Evolutionary conservation across 116 monocot species (phyloP).

Genomic region (Cymodocea nodosa): DNA sequence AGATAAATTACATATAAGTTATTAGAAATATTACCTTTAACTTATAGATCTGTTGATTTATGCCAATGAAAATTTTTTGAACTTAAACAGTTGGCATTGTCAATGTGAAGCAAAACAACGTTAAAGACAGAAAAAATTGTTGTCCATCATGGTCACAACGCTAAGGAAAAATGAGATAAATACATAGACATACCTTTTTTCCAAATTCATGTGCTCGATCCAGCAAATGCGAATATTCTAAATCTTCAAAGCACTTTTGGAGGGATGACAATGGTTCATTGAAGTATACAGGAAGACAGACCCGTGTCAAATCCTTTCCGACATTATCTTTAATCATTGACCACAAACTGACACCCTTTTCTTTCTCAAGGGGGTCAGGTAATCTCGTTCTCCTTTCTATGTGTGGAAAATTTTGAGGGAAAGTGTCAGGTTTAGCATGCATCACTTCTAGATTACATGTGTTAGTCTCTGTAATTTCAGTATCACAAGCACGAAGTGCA

Average conservation of each 20-base stretch:
- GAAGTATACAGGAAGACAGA: constrained; percentile 95
- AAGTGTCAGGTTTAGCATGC: constrained; percentile 3
- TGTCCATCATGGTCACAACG: background rate
- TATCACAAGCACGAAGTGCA: background rate
- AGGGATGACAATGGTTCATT: constrained; percentile 97
- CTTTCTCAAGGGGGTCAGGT: constrained; percentile 68
- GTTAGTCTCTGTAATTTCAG: background rate
- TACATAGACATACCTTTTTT: constrained; percentile 31
- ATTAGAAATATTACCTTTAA: too few species aligned
- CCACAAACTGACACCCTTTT: constrained; percentile 85
- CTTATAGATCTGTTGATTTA: too few species aligned
- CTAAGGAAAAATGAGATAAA: background rate
- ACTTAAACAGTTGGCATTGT: too few species aligned
- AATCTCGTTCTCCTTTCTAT: constrained; percentile 46
- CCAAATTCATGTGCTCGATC: constrained; percentile 76
- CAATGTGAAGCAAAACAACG: background rate
- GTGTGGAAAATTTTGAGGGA: constrained; percentile 10
- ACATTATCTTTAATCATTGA: constrained; percentile 89
- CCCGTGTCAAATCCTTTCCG: constrained; percentile 87
- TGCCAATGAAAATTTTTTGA: too few species aligned
- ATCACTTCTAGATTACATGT: background rate
- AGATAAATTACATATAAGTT: too few species aligned
- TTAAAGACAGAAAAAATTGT: background rate
- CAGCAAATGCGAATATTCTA: constrained; percentile 83
- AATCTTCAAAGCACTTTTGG: constrained; percentile 90